Base-by-base conservation (phyloP, 257 asterid genomes). In the Verbena officinalis region DNA sequence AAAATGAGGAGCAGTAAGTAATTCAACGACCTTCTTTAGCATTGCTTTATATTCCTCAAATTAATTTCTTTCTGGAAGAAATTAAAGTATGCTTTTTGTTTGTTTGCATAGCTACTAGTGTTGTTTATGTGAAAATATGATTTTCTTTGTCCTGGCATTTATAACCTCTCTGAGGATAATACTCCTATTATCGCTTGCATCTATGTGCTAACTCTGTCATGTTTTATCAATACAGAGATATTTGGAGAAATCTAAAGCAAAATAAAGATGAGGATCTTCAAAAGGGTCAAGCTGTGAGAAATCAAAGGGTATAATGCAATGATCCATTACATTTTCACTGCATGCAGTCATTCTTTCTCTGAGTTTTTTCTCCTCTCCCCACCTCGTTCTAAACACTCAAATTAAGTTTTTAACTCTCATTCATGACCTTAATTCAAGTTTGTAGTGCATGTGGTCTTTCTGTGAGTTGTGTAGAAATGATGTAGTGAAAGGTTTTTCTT, bases 231-330 rank as follows among this genome's bases (percentile, higher is more conserved):
- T 68, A 55, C 90, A 93, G 99, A 76, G 81, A 86, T 78, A 63
- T 91, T 59, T 73, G 77, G 82, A 81, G 78, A 70, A 93, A 83
- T 78, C 79, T 93, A 46, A 88, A 76, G 80, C 83, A 65, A 49
- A 86, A 84, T 38, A 93, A 78, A 73, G 95, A 88, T 67, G 95
- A 87, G 77, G 99, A 93, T 77, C 45, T 86, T 62, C 81, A 75
- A 43, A 86, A 87, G 74, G 95, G 97, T 17, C 95, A 77, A 80
- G 95, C 97, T 64, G 91, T 93, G 11, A 93, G 85, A 81, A 86
- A 83, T 65, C 99, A 93, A 70, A 84, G 77, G 97, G 97, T 90
- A 86, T 62, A 46, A 7, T 67, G 24, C 22, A 55, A 42, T 58
- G 45, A 53, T 60, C 16, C 20, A 17, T 20, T 58, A 16, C 30